Conservation (phyloP, 805 yeast genomes). For the Candida morakotiae region DNA sequence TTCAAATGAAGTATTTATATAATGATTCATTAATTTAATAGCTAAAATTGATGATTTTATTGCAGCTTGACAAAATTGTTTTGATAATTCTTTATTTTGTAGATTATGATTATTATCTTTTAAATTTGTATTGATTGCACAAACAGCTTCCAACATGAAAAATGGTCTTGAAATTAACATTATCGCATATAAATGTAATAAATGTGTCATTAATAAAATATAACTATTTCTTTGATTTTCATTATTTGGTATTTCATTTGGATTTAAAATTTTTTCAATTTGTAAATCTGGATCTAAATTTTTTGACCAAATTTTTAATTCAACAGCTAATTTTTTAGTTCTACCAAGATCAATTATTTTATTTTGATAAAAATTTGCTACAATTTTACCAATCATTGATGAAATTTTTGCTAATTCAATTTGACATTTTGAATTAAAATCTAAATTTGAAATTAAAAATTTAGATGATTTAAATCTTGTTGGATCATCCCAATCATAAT, state of each 20-base stretch:
- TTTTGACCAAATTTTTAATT: conserved; percentile 30
- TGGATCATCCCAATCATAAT: conserved; percentile 37
- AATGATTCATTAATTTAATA: conserved; percentile 13
- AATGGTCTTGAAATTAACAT: conserved; percentile 40
- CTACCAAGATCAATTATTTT: conserved; percentile 23
- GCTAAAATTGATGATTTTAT: conserved; percentile 14
- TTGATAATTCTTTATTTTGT: conserved; percentile 7
- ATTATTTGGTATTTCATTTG: conserved; percentile 10
- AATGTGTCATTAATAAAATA: conserved; percentile 24
- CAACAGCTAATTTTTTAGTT: conserved; percentile 31
- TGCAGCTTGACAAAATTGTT: conserved; percentile 13
- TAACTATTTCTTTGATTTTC: conserved; percentile 16
- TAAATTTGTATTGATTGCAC: conserved; percentile 4
- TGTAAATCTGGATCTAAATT: conserved; percentile 28
- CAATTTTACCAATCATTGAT: conserved; percentile 24
- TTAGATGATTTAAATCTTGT: conserved; percentile 8
- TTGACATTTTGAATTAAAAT: conserved; percentile 19
- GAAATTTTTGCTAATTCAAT: conserved; percentile 24
- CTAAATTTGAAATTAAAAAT: conserved; percentile 5
- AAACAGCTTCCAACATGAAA: conserved; percentile 24
- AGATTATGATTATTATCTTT: background rate
- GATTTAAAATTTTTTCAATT: conserved; percentile 17
- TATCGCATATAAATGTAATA: conserved; percentile 33
- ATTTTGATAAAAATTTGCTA: conserved; percentile 27
- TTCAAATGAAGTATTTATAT: conserved; percentile 10